Conservation (phyloP, 2,329 filamentous ascomycete species). For the Fusarium papillatum region DNA sequence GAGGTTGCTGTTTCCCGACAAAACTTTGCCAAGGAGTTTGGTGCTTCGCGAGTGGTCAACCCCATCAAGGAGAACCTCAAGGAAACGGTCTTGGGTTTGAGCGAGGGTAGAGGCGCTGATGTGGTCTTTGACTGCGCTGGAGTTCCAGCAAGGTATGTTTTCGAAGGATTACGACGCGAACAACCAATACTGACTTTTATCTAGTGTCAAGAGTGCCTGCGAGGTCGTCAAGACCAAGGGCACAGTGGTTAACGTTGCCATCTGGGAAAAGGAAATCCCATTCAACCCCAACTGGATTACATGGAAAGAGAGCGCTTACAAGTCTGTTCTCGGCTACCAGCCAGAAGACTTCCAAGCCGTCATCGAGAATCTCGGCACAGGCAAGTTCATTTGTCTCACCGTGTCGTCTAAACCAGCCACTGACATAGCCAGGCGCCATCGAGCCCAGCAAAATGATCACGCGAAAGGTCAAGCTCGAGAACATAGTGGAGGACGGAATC, state of each 20-base stretch:
- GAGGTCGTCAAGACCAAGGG: conserved; percentile 65
- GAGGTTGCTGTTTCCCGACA: conserved; percentile 58
- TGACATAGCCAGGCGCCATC: conserved; percentile 56
- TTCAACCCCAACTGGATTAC: conserved; percentile 47
- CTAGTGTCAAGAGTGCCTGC: conserved; percentile 53
- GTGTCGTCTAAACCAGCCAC: background rate
- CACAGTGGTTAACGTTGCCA: conserved; percentile 73
- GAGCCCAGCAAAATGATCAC: conserved; percentile 72
- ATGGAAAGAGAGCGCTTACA: conserved; percentile 42
- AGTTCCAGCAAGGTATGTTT: conserved; percentile 51
- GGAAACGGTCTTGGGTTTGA: conserved; percentile 59
- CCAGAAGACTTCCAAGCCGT: conserved; percentile 67
- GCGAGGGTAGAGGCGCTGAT: conserved; percentile 64
- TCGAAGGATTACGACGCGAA: fast-evolving
- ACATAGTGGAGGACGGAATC: conserved; percentile 70
- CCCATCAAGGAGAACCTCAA: conserved; percentile 61
- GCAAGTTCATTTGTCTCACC: background rate
- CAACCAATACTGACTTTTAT: background rate
- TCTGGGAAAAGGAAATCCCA: conserved; percentile 65
- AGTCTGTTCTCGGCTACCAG: conserved; percentile 42
- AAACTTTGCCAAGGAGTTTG: conserved; percentile 58
- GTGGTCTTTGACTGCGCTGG: conserved; percentile 74
- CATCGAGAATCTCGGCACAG: conserved; percentile 56
- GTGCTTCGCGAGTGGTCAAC: conserved; percentile 58
- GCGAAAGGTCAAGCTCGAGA: conserved; percentile 66